Base-by-base conservation (phyloP, 2,329 filamentous ascomycete genomes). In the Talaromyces islandicus region DNA sequence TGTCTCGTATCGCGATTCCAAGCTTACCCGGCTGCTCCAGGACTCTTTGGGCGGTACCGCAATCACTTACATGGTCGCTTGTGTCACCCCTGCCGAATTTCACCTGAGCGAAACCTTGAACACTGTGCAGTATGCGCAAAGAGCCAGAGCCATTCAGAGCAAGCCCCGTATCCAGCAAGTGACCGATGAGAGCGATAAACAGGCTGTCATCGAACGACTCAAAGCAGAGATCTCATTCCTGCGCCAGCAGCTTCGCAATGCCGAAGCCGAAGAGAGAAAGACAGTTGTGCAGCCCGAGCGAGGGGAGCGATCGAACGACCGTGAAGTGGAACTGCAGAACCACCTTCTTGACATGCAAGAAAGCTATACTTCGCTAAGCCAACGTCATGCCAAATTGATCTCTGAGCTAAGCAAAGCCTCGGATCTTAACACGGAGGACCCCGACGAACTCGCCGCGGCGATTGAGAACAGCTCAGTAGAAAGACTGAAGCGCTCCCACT, bases 1-100 rank as follows among this genome's bases (percentile, higher is more conserved):
- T 75, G 92, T 99, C 60, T 99, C 94, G 1, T 99, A 99, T 73
- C 91, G 94, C 64, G 94, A 99, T 77, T 97, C 94, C n/a, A 92
- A 92, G 73, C 86, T 99, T 67, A 99, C 94, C 11, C 88, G 94
- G 62, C 82, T 99, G 25, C 84, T 99, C 19, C 94, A 99, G 79
- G 94, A 99, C 75, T 99, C 94, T 0, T 82, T 99, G 5, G 94
- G 94, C 60, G 94, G 94, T 4, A 97, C 96, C 72, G 94, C 94
- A 38, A 96, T 97, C 71, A 99, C 94, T 0, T 99, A 97, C 78
- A 97, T 99, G 94, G 94, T 99, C 77, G 94, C 94, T 9, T 99
- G 94, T 76, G 92, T 99, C 30, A 99, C 93, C 0, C 93, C 92
- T 0, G 91, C 93, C 14, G 92, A 97, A 72, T 99, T 99, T 71